phyloP scores from a whole-genome alignment of 1,139 yeast species.

The Geotrichum reessii region DNA sequence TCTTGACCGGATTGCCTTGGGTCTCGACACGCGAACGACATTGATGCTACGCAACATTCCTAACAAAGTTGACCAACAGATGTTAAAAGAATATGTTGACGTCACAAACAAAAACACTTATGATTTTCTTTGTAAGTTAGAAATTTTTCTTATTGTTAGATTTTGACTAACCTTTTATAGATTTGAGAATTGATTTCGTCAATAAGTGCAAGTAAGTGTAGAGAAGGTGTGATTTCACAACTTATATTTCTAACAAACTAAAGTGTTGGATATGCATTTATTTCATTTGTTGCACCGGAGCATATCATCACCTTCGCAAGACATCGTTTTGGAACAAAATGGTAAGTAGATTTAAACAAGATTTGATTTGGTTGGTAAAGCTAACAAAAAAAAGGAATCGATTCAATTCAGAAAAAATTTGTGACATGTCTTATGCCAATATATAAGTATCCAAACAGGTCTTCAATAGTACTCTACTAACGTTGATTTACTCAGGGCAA shows the following conservation, averaged over 20 bases:
- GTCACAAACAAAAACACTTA: conserved; percentile 45
- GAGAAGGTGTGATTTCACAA: background rate
- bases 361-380: background rate
- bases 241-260: background rate
- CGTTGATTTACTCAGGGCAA: conserved; percentile 39
- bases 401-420: conserved; percentile 45
- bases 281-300: conserved; percentile 43
- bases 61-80: conserved; percentile 43
- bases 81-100: conserved; percentile 44
- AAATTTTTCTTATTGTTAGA: no score
- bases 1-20: conserved; percentile 37
- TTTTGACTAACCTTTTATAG: conserved; percentile 25
- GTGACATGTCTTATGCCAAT: conserved; percentile 48
- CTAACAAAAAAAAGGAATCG: conserved; percentile 29
- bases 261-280: conserved; percentile 48
- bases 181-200: conserved; percentile 47
- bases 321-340: conserved; percentile 44
- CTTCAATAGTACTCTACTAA: conserved; percentile 9
- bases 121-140: conserved; percentile 47
- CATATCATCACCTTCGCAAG: conserved; percentile 43
- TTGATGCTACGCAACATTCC: conserved; percentile 50
- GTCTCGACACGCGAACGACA: conserved; percentile 44
- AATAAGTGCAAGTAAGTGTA: conserved; percentile 42
- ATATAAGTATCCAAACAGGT: conserved; percentile 30
- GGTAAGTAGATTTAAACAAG: conserved; percentile 30